A percentile compares a stretch with the other conserved stretches of the same genome.
phyloP scores from a whole-genome alignment of 805 yeast species.

The Millerozyma miso region DNA sequence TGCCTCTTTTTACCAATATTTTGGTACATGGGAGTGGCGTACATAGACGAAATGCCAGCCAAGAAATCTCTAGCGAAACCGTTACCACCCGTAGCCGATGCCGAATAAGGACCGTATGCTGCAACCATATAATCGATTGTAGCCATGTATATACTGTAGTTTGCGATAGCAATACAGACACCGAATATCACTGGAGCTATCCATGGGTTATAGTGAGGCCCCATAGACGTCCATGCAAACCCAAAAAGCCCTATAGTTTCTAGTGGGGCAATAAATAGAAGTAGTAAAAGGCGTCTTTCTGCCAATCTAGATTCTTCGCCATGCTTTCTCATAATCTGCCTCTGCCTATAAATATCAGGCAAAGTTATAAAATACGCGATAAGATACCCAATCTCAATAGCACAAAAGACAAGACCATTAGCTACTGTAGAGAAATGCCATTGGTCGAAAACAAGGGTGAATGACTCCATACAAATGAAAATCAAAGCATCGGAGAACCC shows the following conservation, averaged over 20 bases:
- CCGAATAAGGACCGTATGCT: conserved; percentile 39
- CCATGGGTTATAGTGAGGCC: conserved; percentile 36
- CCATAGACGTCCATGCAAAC: conserved; percentile 40
- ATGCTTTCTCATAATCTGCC: conserved; percentile 14
- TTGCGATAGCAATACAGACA: conserved; percentile 35
- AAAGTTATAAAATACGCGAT: conserved; percentile 23
- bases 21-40: conserved; percentile 32
- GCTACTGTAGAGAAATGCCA: conserved; percentile 14
- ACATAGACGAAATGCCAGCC: conserved; percentile 38
- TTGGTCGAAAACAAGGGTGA: conserved; percentile 13
- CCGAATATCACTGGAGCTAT: conserved; percentile 38
- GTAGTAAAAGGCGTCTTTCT: conserved; percentile 25
- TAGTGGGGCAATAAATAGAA: conserved; percentile 34
- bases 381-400: conserved; percentile 15
- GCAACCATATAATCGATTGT: conserved; percentile 42
- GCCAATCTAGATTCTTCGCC: conserved; percentile 25
- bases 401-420: conserved; percentile 13
- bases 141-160: conserved; percentile 40
- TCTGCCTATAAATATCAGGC: conserved; percentile 30
- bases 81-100: conserved; percentile 42
- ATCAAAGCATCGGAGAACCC: conserved; percentile 19
- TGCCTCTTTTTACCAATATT: conserved; percentile 27
- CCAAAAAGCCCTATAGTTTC: conserved; percentile 38
- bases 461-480: conserved; percentile 18
- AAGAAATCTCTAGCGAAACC: conserved; percentile 40